phyloP scores from a whole-genome alignment of 805 yeast species.

The Nakazawaea laoshanensis region DNA sequence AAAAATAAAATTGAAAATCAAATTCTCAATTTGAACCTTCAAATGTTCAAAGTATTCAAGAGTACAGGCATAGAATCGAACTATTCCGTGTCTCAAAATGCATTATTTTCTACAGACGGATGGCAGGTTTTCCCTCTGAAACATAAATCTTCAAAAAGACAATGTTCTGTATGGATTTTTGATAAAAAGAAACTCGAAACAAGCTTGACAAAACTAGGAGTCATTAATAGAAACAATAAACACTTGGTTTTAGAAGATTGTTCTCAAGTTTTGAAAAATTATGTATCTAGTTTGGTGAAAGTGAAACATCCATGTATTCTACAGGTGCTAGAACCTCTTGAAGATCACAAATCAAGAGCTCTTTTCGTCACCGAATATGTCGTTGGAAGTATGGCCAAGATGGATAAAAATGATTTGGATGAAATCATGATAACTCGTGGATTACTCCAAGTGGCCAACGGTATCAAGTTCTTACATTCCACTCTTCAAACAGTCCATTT shows the following conservation, averaged over 20 bases:
- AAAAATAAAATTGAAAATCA: background rate
- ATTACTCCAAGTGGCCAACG: conserved; percentile 66
- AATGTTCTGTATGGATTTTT: conserved; percentile 78
- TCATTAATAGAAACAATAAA: conserved; percentile 39
- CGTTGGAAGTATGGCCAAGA: conserved; percentile 20
- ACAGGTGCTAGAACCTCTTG: conserved; percentile 80
- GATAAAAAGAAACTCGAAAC: conserved; percentile 72
- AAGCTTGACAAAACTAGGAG: conserved; percentile 39
- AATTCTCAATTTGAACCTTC: no score
- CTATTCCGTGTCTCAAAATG: conserved; percentile 62
- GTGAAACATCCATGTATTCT: conserved; percentile 86
- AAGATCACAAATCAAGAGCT: conserved; percentile 72
- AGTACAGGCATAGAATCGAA: conserved; percentile 54
- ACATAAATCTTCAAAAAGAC: conserved; percentile 47
- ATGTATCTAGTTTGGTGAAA: conserved; percentile 66
- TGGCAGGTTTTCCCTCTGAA: conserved; percentile 88
- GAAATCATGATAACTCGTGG: conserved; percentile 73
- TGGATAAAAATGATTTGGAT: conserved; percentile 44
- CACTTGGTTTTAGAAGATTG: conserved; percentile 48
- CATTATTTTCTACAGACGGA: conserved; percentile 66
- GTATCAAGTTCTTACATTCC: conserved; percentile 74
- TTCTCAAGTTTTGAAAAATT: conserved; percentile 55
- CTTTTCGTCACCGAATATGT: conserved; percentile 83
- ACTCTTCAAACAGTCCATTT: conserved; percentile 69
- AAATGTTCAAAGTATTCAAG: conserved; percentile 47